Percentiles rank a stretch among this genome's conserved stretches.
These are phyloP conservation scores for Erodium trifolium DNA, from an alignment of 441 rosid species.

Conservation along the genomic window DNA sequence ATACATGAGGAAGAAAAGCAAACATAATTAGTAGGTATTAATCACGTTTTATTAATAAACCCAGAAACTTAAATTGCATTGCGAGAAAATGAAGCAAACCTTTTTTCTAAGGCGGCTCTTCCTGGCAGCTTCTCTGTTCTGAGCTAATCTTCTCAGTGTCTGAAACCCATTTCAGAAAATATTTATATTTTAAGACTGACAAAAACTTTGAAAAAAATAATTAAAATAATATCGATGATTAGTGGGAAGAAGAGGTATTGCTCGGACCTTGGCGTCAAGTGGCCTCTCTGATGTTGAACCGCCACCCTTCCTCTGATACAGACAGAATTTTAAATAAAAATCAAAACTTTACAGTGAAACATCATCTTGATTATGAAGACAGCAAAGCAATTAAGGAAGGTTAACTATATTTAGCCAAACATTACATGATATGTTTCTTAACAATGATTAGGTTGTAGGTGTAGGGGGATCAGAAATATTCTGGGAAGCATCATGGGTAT, in stretches of 20 bases:
- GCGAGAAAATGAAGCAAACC: slow-evolving; percentile 18
- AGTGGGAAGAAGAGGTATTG: neutral
- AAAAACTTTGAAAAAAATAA: neutral
- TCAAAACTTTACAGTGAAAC: neutral
- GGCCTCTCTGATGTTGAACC: slow-evolving; percentile 67
- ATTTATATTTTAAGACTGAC: neutral
- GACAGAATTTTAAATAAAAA: slow-evolving; percentile 16
- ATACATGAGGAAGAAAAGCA: slow-evolving; percentile 3
- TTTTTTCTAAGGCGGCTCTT: slow-evolving; percentile 75
- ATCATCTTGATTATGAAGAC: neutral
- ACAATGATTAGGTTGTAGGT: slow-evolving; percentile 1
- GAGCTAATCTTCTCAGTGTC: slow-evolving; percentile 73
- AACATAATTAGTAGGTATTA: slow-evolving; percentile 1
- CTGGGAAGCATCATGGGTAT: slow-evolving; percentile 18
- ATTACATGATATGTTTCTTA: neutral
- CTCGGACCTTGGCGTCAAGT: slow-evolving; percentile 81
- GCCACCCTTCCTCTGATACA: slow-evolving; percentile 64
- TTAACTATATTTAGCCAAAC: neutral
- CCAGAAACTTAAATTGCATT: neutral
- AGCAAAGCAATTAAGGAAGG: slow-evolving; percentile 1
- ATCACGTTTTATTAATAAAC: neutral
- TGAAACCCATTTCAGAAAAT: slow-evolving; percentile 20
- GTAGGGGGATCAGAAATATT: slow-evolving; percentile 19
- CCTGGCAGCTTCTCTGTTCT: slow-evolving; percentile 79
- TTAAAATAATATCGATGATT: neutral